Percentiles rank a stretch among this genome's conserved stretches.
Conservation (phyloP, 164 flowering plant species). For the Vitis rupestris region DNA sequence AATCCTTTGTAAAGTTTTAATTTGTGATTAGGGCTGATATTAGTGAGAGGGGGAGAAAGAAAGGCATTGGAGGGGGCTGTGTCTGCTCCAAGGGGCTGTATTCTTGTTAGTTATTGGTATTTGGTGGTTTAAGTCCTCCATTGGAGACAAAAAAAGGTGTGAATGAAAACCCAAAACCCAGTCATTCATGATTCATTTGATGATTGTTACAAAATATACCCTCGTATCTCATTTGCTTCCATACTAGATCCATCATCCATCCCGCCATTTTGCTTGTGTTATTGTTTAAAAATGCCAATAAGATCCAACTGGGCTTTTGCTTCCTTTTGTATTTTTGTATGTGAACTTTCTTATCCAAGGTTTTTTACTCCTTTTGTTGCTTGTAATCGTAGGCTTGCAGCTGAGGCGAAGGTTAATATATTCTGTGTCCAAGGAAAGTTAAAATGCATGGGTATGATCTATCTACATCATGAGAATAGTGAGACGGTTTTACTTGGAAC, state of each 20-base stretch:
- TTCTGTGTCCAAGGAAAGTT: too few relatives aligned
- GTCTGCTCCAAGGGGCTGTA: constrained; percentile 21
- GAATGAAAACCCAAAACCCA: constrained; percentile 13
- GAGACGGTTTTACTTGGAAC: too few relatives aligned
- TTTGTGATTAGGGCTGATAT: constrained; percentile 21
- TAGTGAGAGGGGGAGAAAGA: constrained; percentile 3
- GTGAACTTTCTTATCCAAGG: too few relatives aligned
- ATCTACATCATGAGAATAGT: too few relatives aligned
- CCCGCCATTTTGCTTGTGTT: not conserved
- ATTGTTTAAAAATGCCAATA: too few relatives aligned
- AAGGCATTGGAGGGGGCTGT: constrained; percentile 23
- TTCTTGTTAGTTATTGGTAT: constrained; percentile 22
- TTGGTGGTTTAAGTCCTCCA: constrained; percentile 9
- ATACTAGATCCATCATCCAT: constrained; percentile 8
- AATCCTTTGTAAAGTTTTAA: constrained; percentile 41
- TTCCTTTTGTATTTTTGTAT: too few relatives aligned
- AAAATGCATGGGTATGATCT: too few relatives aligned
- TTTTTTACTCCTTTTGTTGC: too few relatives aligned
- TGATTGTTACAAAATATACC: constrained; percentile 13
- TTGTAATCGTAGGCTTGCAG: too few relatives aligned
- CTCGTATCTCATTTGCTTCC: too few relatives aligned
- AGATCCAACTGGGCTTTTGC: too few relatives aligned
- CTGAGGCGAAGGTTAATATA: too few relatives aligned
- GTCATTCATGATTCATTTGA: constrained; percentile 14
- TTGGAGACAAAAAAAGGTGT: constrained; percentile 4